Evolutionary conservation across 1,139 yeast species (phyloP), one percentile per base, ranked within the genome.

Genomic region (Saccharomyces pastorianus): DNA sequence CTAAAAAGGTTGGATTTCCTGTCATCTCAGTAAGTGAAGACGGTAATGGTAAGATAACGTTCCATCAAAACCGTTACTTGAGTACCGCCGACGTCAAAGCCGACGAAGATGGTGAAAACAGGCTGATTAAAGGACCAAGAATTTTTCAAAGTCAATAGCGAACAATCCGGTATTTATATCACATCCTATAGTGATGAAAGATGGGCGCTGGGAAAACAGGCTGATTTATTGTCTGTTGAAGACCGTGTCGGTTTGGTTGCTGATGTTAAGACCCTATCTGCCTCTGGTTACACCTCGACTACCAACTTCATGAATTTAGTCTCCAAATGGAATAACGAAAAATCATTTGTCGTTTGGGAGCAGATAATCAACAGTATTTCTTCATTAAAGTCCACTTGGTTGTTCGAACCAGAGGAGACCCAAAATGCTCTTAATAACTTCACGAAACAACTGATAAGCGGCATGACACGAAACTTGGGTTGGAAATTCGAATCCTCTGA

Each of bases 171-270:
- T 67, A 80, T 89, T 55, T 90, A 84, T 75, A 82, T 96, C 67
- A 86, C 95, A 51, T 79, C 86, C 34, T 90, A 90, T 71, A 76
- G 87, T 9, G 77, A 85, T 42, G 84, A 80, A 54, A 85, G 96
- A 70, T 82, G 95, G 83, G 71, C 75, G 71, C 79, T 89, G 60
- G 89, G 93, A 54, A 70, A 78, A 61, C 89, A 88, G 52, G 90
- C 89, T 55, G 87, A 88, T 29, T 74, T 80, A 61, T 77, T 88
- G 61, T 79, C 91, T 7, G 88, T 85, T 52, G 91, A 86, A 69
- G 96, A 88, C 70, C 83, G 95, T 71, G 85, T 87, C 55, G 95
- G 95, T 53, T 79, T 88, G 61, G 88, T 88, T 51, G 89, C 95
- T 29, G 96, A 88, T 73, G 87, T 88, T 27, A 84, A 80, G 53